Percentiles rank a stretch among this genome's conserved stretches.
Evolutionary conservation across 1,139 yeast genomes (phyloP).

Genomic region (Zygoascus sp.): DNA sequence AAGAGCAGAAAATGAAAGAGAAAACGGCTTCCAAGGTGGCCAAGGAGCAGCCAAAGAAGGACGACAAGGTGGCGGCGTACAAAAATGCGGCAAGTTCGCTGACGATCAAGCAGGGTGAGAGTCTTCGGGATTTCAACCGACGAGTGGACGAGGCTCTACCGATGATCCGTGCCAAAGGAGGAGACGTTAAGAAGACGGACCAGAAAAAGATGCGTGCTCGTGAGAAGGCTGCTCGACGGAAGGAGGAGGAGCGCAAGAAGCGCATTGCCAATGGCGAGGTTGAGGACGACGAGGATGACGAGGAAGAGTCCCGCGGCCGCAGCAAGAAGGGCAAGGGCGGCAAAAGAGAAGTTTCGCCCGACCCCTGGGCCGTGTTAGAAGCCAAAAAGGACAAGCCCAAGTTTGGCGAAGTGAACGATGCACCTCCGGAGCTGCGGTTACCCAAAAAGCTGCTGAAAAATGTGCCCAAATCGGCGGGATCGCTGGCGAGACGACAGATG

Average conservation of each 20-base stretch:
- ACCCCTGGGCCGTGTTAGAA: constrained; percentile 39
- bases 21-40: constrained; percentile 12
- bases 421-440: constrained; percentile 38
- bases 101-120: constrained; percentile 34
- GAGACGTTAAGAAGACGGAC: constrained; percentile 29
- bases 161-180: constrained; percentile 33
- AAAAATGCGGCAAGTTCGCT: constrained; percentile 10
- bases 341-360: constrained; percentile 36
- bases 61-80: constrained; percentile 6
- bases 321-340: constrained; percentile 18
- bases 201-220: constrained; percentile 25
- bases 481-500: constrained; percentile 36
- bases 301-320: constrained; percentile 26
- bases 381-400: constrained; percentile 32
- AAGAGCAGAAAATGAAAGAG: constrained; percentile 19
- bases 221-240: constrained; percentile 21
- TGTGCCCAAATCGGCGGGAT: constrained; percentile 41
- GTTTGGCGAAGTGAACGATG: constrained; percentile 40
- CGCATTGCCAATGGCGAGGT: constrained; percentile 23
- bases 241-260: constrained; percentile 23
- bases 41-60: constrained; percentile 10
- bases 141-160: constrained; percentile 41
- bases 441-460: constrained; percentile 32
- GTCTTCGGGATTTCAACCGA: constrained; percentile 35
- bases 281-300: constrained; percentile 25